phyloP scores from a whole-genome alignment of 805 yeast species.

The Scheffersomyces amazonensis region DNA sequence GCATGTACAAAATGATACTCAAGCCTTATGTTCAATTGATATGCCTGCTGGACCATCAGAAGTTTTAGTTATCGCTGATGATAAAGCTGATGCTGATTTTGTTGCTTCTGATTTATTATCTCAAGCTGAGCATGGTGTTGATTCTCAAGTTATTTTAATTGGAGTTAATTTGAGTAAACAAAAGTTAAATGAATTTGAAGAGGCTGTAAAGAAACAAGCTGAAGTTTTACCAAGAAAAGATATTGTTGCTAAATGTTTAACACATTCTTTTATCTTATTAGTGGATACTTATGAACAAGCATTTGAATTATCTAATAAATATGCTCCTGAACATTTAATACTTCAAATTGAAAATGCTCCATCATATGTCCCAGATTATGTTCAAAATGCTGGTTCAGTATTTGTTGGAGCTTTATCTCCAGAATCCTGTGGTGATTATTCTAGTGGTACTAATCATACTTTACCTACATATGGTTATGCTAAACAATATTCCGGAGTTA shows the following conservation, averaged over 20 bases:
- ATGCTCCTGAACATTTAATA: constrained; percentile 98
- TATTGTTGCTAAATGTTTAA: constrained; percentile 86
- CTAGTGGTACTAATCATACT: constrained; percentile 97
- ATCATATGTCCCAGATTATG: constrained; percentile 60
- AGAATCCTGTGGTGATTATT: constrained; percentile 97
- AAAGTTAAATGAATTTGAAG: constrained; percentile 68
- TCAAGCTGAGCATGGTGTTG: constrained; percentile 99
- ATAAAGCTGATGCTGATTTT: constrained; percentile 84
- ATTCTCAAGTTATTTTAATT: constrained; percentile 91
- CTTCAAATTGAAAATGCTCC: constrained; percentile 83
- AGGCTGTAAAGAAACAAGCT: constrained; percentile 85
- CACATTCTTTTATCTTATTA: constrained; percentile 80
- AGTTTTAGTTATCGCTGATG: constrained; percentile 93
- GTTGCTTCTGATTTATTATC: constrained; percentile 96
- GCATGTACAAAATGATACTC: constrained; percentile 93
- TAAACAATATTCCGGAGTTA: constrained; percentile 94
- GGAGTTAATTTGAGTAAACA: constrained; percentile 67
- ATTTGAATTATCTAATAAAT: constrained; percentile 77
- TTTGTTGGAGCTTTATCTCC: constrained; percentile 97
- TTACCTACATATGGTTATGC: constrained; percentile 99
- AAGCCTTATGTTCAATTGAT: constrained; percentile 93
- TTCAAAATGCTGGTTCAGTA: constrained; percentile 93
- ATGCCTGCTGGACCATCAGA: constrained; percentile 99
- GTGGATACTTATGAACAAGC: constrained; percentile 78
- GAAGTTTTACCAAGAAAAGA: constrained; percentile 83